These are phyloP conservation scores for Arabidopsis lyrata DNA, from an alignment of 441 rosid species.

Conservation along the genomic window DNA sequence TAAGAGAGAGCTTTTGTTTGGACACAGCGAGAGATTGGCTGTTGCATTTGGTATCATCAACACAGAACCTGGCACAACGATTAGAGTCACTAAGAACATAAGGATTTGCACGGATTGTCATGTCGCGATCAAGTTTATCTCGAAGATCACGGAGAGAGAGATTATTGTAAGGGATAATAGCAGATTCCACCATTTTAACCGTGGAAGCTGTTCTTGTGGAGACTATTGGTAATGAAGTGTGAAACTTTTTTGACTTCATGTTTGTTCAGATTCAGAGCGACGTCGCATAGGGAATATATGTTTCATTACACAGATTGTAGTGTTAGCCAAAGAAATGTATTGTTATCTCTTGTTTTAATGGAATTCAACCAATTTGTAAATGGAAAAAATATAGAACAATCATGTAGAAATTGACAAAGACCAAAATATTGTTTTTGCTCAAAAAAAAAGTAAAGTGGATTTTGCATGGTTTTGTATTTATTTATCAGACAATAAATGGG, in stretches of 20 bases:
- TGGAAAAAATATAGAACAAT: no score
- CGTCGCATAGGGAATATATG: neutral
- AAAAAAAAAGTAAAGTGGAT: no score
- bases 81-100: slow-evolving; percentile 70
- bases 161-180: slow-evolving; percentile 75
- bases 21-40: slow-evolving; percentile 79
- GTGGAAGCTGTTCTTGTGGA: slow-evolving; percentile 75
- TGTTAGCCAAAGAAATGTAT: no score
- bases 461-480: no score
- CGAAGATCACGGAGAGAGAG: slow-evolving; percentile 68
- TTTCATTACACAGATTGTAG: slow-evolving; percentile 7
- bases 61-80: slow-evolving; percentile 69
- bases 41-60: slow-evolving; percentile 73
- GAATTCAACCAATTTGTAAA: no score
- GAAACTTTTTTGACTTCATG: neutral
- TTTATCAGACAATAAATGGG: no score
- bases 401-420: no score
- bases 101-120: slow-evolving; percentile 72
- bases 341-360: no score
- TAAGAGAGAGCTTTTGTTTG: slow-evolving; percentile 57
- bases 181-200: slow-evolving; percentile 75
- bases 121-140: slow-evolving; percentile 64
- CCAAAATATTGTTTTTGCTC: no score
- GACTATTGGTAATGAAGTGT: slow-evolving; percentile 65
- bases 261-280: neutral